Evolutionary conservation across 1,284 basidiomycete genomes (phyloP), one percentile per base, ranked within the genome.

Genomic region (Inonotus obliquus): DNA sequence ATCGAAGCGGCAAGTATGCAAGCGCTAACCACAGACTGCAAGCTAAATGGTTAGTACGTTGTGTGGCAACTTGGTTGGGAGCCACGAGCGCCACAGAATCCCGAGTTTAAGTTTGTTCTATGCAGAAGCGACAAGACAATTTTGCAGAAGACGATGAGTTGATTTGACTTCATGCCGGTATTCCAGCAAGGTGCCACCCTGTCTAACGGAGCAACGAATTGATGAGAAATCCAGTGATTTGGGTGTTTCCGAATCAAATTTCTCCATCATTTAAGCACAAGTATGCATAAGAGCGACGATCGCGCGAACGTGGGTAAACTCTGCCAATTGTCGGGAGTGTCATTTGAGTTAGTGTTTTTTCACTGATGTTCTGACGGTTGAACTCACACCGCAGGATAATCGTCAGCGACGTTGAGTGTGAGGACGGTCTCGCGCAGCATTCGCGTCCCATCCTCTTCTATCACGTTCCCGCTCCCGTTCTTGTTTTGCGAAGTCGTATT

Each of bases 391-490:
- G 13, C 41, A 29, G 14, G 54, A 23, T 21, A 23, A 29, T 44
- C 41, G 44, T 59, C 57, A 60, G 13, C 61, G 57, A 32, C 23
- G 44, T 38, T 39, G 32, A 37, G 25, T 38, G 41, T 25, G 52
- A 11, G 41, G 25, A 39, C 13, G 55, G 14, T 63, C 62, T 38
- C 57, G 51, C 35, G 51, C 54, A 23, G 54, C 38, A 19, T 54
- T 48, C 13, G 59, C 57, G 32, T 59, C 57, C 58, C 57, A 52
- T 55, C 57, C 25, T 37, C 54, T 49, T 47, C 62, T 59, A 35
- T 63, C 57, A 21, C 56, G 39, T 19, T 61, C 54, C 17, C 60
- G 45, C 29, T 61, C 60, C 2, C 58, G 62, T 44, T 51, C 62
- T 23, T 32, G 29, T 37, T 59, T 44, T 25, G 27, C 25, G 41